Evolutionary conservation across 371 early-diverging fungal genomes (phyloP).

Genomic region (Apophysomyces variabilis): DNA sequence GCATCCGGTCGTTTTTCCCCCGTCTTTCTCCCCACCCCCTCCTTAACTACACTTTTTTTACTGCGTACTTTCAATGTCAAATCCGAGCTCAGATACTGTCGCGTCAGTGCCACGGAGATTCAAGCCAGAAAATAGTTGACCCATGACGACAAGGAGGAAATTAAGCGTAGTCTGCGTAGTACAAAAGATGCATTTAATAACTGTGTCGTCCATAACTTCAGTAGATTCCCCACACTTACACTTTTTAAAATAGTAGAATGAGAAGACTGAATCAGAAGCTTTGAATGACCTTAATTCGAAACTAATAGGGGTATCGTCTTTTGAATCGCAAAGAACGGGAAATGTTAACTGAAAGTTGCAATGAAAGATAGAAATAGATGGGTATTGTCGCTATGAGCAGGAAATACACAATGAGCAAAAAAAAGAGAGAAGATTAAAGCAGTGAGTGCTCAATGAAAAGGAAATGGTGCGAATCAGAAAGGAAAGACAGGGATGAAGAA

Average conservation of each 20-base stretch:
- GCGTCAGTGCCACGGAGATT: constrained; percentile 42
- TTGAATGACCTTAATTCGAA: neutral
- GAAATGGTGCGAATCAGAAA: constrained; percentile 10
- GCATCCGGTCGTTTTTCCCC: constrained; percentile 1
- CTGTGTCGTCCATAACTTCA: neutral
- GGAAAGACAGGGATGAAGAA: constrained; percentile 5
- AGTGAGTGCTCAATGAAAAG: neutral
- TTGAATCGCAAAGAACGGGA: neutral
- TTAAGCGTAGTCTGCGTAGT: constrained; percentile 10
- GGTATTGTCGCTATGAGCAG: neutral
- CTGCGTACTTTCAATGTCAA: constrained; percentile 59
- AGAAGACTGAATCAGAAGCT: constrained; percentile 4
- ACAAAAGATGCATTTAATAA: constrained; percentile 10
- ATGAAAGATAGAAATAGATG: constrained; percentile 2
- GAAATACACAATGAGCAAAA: constrained; percentile 10
- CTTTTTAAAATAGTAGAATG: constrained; percentile 1
- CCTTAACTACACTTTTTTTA: neutral
- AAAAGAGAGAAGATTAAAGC: constrained; percentile 15
- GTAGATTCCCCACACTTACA: neutral
- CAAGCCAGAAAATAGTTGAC: constrained; percentile 47
- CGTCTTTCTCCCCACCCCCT: neutral
- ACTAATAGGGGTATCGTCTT: constrained; percentile 2
- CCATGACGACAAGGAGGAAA: constrained; percentile 33
- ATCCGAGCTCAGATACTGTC: constrained; percentile 50
- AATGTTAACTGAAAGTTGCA: neutral